Evolutionary conservation across 2,329 filamentous ascomycete species (phyloP), one percentile per base, ranked within the genome.

Genomic region (Chaetomiaceae sp.): DNA sequence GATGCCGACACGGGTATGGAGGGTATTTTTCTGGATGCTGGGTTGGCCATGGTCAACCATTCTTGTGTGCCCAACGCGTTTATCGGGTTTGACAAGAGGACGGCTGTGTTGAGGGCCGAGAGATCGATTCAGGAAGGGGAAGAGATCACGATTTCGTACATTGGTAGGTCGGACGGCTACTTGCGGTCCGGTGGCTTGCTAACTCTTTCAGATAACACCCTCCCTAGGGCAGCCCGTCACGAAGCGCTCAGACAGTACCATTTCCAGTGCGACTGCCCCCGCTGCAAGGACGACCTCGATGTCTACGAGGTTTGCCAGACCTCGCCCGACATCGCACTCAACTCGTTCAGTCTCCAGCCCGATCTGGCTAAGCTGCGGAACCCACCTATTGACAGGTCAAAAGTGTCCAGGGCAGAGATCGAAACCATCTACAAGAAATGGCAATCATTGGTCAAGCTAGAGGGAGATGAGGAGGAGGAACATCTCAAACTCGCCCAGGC

Each of bases 111-210:
- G 13, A 71, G 75, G 33, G 78, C 81, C 2, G 71, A 77, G 49
- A 64, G 61, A 20, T 64, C 69, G 3, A 81, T 86, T 37, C 61
- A 70, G 13, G 63, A 69, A 29, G 80, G 74, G 7, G 75, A 83
- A 23, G 79, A 84, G 67, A 75, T 85, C 49, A 74, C 77, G 53
- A 81, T 85, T 30, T 82, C 80, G 1, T 85, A 85, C 58, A 79
- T 81, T 32, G 80, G 82, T 78, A 67, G 54, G 71, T 63, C 18
- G 16, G 16, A 32, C 36, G 27, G 14, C 34, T 14, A 14, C n/a
- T 18, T 13, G 9, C 5, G 29, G 13, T 14, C 21, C 21, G 5
- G 14, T 40, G n/a, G 3, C 11, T 14, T n/a, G 21, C 59, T 58
- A 43, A 55, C 37, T 43, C 7, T 3, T 6, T 5, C 42, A 81